Evolutionary conservation across 495 filamentous ascomycete genomes (phyloP).

Genomic region (Amniculicola lignicola): DNA sequence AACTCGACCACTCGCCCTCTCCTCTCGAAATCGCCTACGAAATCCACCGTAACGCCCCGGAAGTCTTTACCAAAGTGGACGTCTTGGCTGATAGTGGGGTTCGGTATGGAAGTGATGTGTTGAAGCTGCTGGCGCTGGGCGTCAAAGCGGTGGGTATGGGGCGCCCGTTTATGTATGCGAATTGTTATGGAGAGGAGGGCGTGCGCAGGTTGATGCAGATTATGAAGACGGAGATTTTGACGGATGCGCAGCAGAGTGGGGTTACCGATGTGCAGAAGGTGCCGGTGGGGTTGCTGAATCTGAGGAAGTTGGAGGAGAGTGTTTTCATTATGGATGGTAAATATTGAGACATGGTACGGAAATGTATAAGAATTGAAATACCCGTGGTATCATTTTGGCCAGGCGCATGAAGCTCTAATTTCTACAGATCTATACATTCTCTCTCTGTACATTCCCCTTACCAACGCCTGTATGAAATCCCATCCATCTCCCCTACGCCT

Average conservation of each 20-base stretch:
- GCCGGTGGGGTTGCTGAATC: not conserved
- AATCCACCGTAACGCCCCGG: conserved; percentile 39
- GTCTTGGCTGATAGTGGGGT: conserved; percentile 50
- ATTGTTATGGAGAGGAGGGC: not conserved
- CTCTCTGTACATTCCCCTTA: no score
- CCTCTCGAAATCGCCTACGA: conserved; percentile 43
- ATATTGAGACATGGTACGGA: no score
- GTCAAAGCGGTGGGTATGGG: conserved; percentile 48
- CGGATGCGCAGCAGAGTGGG: not conserved
- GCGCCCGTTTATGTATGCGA: conserved; percentile 43
- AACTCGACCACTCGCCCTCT: conserved; percentile 42
- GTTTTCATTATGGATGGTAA: not conserved
- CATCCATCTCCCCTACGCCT: not conserved
- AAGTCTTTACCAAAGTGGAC: conserved; percentile 45
- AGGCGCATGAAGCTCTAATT: no score
- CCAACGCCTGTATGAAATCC: not conserved
- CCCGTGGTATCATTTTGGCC: no score
- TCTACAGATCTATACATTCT: no score
- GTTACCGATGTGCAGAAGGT: not conserved
- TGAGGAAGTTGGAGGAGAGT: not conserved
- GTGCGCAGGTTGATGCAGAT: not conserved
- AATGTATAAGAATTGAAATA: no score
- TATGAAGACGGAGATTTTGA: not conserved
- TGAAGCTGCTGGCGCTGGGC: conserved; percentile 47
- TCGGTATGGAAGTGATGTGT: conserved; percentile 46